phyloP scores from a whole-genome alignment of 495 filamentous ascomycete genomes.

The Bathelium albidoporum region DNA sequence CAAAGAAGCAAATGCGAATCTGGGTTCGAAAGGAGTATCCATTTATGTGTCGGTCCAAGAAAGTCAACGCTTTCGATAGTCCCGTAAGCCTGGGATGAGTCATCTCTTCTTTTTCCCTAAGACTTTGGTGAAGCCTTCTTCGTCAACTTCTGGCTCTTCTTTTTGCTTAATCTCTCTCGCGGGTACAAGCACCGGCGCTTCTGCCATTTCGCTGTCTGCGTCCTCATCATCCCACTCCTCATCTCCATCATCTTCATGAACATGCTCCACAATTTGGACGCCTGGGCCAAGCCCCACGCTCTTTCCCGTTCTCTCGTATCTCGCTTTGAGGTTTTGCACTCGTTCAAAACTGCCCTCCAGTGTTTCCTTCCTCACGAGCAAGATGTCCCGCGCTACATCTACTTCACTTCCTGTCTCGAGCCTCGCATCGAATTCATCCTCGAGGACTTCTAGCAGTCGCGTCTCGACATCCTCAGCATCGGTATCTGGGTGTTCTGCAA shows the following conservation, averaged over 20 bases:
- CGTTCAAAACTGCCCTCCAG: slow-evolving; percentile 19
- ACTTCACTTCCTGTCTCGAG: slow-evolving; percentile 81
- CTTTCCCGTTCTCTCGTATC: slow-evolving; percentile 4
- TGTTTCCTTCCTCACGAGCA: slow-evolving; percentile 53
- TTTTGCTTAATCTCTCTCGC: slow-evolving; percentile 46
- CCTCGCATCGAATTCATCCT: slow-evolving; percentile 86
- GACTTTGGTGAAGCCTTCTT: slow-evolving; percentile 91
- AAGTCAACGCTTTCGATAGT: too few species aligned
- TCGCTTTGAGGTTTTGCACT: neutral
- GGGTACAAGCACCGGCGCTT: slow-evolving; percentile 51
- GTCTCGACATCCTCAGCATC: slow-evolving; percentile 76
- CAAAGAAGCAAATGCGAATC: neutral
- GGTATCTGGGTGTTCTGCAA: slow-evolving; percentile 55
- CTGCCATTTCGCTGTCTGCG: slow-evolving; percentile 25
- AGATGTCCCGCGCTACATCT: slow-evolving; percentile 60
- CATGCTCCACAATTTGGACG: slow-evolving; percentile 35
- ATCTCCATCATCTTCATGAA: slow-evolving; percentile 34
- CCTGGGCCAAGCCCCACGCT: neutral
- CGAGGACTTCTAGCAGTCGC: slow-evolving; percentile 76
- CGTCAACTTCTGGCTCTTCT: slow-evolving; percentile 68
- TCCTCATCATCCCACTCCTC: slow-evolving; percentile 35
- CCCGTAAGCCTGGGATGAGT: too few species aligned
- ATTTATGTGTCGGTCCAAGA: neutral
- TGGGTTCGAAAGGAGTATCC: neutral
- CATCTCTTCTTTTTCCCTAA: slow-evolving; percentile 58